These are phyloP conservation scores for Hypoxylon crocopeplum DNA, from an alignment of 495 filamentous ascomycete genomes.

Conservation along the genomic window DNA sequence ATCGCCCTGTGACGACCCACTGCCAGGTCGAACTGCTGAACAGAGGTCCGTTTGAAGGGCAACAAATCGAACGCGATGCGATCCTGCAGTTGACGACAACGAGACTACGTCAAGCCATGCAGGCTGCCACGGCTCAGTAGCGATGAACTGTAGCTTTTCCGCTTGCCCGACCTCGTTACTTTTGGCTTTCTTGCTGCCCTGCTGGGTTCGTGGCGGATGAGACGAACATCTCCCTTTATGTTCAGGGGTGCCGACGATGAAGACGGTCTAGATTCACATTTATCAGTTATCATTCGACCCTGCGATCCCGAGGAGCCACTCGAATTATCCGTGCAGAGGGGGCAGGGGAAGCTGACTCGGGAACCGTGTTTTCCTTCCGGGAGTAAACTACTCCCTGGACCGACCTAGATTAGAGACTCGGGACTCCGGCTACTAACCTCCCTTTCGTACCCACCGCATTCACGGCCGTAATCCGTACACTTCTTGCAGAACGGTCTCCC, in stretches of 20 bases:
- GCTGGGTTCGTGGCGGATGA: conserved; percentile 52
- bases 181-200: conserved; percentile 38
- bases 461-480: conserved; percentile 66
- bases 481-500: conserved; percentile 67
- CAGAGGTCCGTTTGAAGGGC: conserved; percentile 44
- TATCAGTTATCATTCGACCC: conserved; percentile 6
- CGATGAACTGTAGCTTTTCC: conserved; percentile 33
- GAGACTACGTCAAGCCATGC: conserved; percentile 52
- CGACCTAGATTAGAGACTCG: background rate
- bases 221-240: conserved; percentile 54
- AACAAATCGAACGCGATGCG: conserved; percentile 45
- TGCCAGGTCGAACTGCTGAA: conserved; percentile 25
- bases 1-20: conserved; percentile 21
- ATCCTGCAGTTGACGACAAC: conserved; percentile 34
- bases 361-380: background rate
- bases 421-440: conserved; percentile 39
- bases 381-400: conserved; percentile 11
- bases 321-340: background rate
- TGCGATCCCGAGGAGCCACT: background rate
- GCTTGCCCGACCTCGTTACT: conserved; percentile 15
- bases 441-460: conserved; percentile 67
- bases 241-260: conserved; percentile 55
- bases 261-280: conserved; percentile 45
- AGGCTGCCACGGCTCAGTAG: conserved; percentile 45
- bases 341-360: conserved; percentile 9